Evolutionary conservation across 306 rosid species (phyloP).

Genomic region (Glycyrrhiza uralensis): DNA sequence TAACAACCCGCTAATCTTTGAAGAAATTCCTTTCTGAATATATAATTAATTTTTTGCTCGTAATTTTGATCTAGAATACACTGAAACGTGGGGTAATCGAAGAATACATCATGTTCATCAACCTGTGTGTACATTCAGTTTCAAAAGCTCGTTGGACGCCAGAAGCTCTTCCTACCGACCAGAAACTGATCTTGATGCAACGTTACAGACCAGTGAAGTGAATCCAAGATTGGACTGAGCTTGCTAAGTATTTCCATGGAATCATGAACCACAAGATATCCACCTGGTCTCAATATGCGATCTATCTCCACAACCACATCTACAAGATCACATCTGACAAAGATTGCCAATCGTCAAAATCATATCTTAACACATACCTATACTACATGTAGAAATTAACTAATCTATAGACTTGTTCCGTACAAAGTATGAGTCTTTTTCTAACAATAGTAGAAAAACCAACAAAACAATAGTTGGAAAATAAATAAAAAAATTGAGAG

Average conservation of each 20-base stretch:
- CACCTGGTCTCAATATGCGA: slow-evolving; percentile 83
- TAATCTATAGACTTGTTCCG: too few species aligned
- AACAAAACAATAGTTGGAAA: too few species aligned
- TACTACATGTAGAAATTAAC: not conserved
- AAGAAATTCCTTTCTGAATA: not conserved
- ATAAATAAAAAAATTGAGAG: too few species aligned
- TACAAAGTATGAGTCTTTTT: too few species aligned
- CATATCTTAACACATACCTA: not conserved
- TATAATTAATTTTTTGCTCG: not conserved
- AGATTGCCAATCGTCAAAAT: slow-evolving; percentile 12
- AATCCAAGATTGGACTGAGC: slow-evolving; percentile 56
- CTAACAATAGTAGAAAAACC: too few species aligned
- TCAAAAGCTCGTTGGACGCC: slow-evolving; percentile 60
- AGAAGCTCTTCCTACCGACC: slow-evolving; percentile 67
- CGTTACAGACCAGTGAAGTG: slow-evolving; percentile 76
- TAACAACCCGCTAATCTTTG: too few species aligned
- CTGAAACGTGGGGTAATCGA: not conserved
- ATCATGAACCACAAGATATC: slow-evolving; percentile 69
- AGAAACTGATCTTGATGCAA: slow-evolving; percentile 59
- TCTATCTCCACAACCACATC: slow-evolving; percentile 75
- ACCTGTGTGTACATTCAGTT: not conserved
- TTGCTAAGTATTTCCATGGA: slow-evolving; percentile 57
- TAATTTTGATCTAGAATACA: slow-evolving; percentile 7
- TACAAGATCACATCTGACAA: slow-evolving; percentile 62
- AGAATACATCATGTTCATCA: not conserved